Evolutionary conservation across 495 filamentous ascomycete genomes (phyloP), one percentile per base, ranked within the genome.

Genomic region (Penicillium turbatum): DNA sequence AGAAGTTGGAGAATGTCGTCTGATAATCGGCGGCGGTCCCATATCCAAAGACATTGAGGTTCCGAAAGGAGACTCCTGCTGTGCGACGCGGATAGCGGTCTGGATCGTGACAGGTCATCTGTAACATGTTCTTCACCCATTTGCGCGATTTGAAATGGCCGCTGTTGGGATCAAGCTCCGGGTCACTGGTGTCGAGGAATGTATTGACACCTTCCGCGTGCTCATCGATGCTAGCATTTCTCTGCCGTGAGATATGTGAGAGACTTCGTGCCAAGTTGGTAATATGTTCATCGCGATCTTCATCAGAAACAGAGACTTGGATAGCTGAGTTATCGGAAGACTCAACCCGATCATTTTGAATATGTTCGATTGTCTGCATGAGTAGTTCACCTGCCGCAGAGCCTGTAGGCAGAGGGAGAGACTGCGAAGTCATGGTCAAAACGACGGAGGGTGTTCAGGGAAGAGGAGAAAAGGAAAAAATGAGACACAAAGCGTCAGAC

Each of bases 21-120:
- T 92, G 88, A 61, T 86, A 92, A 62, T 91, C 87, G 1, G 86
- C 85, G 1, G 82, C 71, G 11, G 79, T 79, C 6, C 86, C 86
- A 64, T 86, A 90, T 13, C 88, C 88, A 68, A 86, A 83, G 26
- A 85, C 88, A 53, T 77, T 87, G 38, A 92, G 69, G 49, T 88
- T 79, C 63, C 81, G 82, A 45, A 74, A 78, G 1, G 68, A 70
- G 10, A 79, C 66, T 6, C 76, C 75, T 60, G 59, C 72, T 2
- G 68, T 66, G 16, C 77, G 69, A 54, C 69, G 64, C 12, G 71
- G 73, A 50, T 72, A 78, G 5, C 70, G 67, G 32, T 72, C 70
- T 3, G 72, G 68, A 58, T 79, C 70, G n/a, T 68, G 62, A 10
- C 59, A 49, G 47, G 69, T 67, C 53, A 76, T 61, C 31, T 69